Conservation (phyloP, 257 asterid genomes). For the Anisodus tanguticus region DNA sequence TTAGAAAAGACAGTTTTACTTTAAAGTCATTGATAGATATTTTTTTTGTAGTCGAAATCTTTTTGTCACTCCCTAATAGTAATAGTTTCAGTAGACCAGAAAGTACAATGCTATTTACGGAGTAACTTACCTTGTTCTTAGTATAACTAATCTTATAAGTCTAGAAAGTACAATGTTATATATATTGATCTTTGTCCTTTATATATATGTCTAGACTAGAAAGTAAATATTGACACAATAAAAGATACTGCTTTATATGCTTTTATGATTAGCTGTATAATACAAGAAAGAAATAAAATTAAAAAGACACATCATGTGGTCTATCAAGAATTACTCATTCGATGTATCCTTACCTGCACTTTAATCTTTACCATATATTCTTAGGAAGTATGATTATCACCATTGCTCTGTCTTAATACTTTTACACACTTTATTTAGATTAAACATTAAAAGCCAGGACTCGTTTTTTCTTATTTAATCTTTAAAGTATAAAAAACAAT, state of each 20-base stretch:
- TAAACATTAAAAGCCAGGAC: background rate
- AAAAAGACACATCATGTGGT: background rate
- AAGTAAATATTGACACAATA: no score
- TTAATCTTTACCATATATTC: background rate
- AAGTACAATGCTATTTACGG: no score
- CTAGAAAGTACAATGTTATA: no score
- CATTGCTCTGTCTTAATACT: background rate
- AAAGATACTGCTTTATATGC: background rate
- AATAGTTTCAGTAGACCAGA: no score
- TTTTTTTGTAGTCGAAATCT: no score
- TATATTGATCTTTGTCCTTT: no score
- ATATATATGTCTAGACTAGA: no score
- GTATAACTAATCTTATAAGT: no score
- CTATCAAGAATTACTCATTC: background rate
- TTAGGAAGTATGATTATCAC: background rate
- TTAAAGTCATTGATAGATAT: no score
- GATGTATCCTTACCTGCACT: background rate
- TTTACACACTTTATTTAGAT: background rate
- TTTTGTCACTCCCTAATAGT: no score
- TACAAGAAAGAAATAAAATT: background rate
- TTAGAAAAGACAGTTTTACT: no score
- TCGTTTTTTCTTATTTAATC: background rate
- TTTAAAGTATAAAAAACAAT: background rate
- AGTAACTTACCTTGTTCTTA: no score
- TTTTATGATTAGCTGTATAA: background rate